Evolutionary conservation across 352 stramenopile genomes (phyloP).

Genomic region (Pythium periplocum): DNA sequence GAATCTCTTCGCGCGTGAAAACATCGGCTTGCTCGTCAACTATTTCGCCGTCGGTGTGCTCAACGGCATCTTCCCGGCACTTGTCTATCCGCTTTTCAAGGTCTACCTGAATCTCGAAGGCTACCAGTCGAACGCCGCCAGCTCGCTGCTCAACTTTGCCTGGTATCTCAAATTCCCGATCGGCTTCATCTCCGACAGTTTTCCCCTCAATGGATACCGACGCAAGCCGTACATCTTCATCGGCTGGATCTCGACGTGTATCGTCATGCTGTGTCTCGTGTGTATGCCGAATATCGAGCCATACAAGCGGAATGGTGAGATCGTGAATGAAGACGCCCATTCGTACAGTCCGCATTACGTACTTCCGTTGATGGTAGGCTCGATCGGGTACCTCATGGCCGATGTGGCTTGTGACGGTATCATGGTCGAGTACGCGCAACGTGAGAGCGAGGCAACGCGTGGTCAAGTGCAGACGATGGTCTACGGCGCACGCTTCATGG

Average conservation of each 20-base stretch:
- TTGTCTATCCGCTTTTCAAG: slow-evolving; percentile 76
- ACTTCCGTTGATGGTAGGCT: slow-evolving; percentile 41
- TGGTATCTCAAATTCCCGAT: slow-evolving; percentile 68
- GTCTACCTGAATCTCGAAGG: slow-evolving; percentile 57
- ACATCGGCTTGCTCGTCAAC: slow-evolving; percentile 48
- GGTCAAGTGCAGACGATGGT: slow-evolving; percentile 45
- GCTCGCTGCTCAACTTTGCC: slow-evolving; percentile 54
- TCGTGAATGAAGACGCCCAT: slow-evolving; percentile 16
- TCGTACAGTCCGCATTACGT: slow-evolving; percentile 23
- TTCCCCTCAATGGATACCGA: slow-evolving; percentile 48
- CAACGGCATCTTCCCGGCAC: slow-evolving; percentile 54
- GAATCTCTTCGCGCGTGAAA: slow-evolving; percentile 23
- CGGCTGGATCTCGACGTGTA: slow-evolving; percentile 39
- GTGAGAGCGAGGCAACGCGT: slow-evolving; percentile 33
- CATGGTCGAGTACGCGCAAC: slow-evolving; percentile 75
- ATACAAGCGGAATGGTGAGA: slow-evolving; percentile 14
- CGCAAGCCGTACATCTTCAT: slow-evolving; percentile 69
- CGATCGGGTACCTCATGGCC: slow-evolving; percentile 53
- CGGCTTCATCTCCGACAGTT: slow-evolving; percentile 54
- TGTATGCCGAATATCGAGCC: slow-evolving; percentile 21
- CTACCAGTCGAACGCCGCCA: slow-evolving; percentile 55
- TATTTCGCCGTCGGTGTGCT: slow-evolving; percentile 69
- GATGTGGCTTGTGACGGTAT: slow-evolving; percentile 72
- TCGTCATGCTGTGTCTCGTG: slow-evolving; percentile 33
- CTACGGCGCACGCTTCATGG: slow-evolving; percentile 52